Evolutionary conservation across 1,284 basidiomycete genomes (phyloP), one percentile per base, ranked within the genome.

Genomic region (Cronartium quercuum): DNA sequence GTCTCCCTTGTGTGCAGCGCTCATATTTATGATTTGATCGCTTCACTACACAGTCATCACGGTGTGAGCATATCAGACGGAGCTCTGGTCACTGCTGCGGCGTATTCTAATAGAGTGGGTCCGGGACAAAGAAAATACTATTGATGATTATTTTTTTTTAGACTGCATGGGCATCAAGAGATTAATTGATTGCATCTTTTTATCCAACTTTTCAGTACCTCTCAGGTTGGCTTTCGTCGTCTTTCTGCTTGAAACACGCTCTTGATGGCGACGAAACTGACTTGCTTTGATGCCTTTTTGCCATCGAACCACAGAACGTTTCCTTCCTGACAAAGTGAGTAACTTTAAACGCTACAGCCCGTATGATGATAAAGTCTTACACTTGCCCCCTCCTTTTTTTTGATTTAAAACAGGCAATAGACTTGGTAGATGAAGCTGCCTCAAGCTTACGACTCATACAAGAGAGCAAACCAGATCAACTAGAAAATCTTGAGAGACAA

Each of bases 361-460:
- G 6, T 34, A 6, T 29, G 47, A 15, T 29, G 37, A 18, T 29
- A 29, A 21, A 61, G 6, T 6, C 60, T 15, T 40, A 24, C 47
- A 21, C 6, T 37, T 67, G 3, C 2, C 15, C 34, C 35, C 13
- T 18, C 2, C 1, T 40, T 40, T n/a, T 18, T 12, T 60, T 34
- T 60, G 65, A 21, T 68, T 63, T 38, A 73, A 68, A 10, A 5
- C 29, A 73, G 69, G 77, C 78, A 12, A 80, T 80, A 70, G 91
- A 92, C 81, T 85, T 95, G 2, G 87, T 96, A 1, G 94, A 96
- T 81, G 93, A 95, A 82, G 92, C 92, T 1, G 90, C 91, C 6
- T 91, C 90, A 6, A 84, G 91, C 0, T 84, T 96, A n/a, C 88
- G 93, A 1, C 87, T 97, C 3, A 90, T 92, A 1, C 93, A 94